Base-by-base conservation (phyloP, 2,329 filamentous ascomycete genomes). In the Exophiala sp. region DNA sequence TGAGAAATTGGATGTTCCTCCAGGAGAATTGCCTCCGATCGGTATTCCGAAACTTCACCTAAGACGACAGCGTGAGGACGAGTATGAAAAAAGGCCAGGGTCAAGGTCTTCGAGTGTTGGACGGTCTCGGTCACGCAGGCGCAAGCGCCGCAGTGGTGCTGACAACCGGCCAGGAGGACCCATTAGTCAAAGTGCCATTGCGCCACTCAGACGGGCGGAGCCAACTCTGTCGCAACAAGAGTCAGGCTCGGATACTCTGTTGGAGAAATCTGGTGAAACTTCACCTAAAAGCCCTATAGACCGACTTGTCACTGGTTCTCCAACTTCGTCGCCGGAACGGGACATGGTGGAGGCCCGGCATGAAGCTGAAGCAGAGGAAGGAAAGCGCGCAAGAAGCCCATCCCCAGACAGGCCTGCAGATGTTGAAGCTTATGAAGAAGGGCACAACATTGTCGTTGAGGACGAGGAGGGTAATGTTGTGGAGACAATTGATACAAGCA, bases 121-220 rank as follows among this genome's bases (percentile, higher is more conserved):
- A 10, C 71, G 71, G 43, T 65, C 71, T 14, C 46, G 61, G 43
- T 65, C 71, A 16, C 46, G 61, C 16, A 82, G 84, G 56, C 81
- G 83, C 45, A 85, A 81, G 65, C 78, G 78, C 66, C 88, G 79
- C 68, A 86, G 82, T 77, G 86, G 89, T 59, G 81, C 82, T 57
- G 85, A 81, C n/a, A 80, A 82, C 62, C 88, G 85, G 2, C 86
- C 88, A 2, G 94, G 94, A 57, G 94, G 94, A 0, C 94, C 91
- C 2, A 87, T 97, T 62, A 88, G 83, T 57, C 85, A 95, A 66
- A 96, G 92, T 34, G 94, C 94, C 20, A 96, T 97, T 63, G 85
- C 82, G 61, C 94, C 94, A 34, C 72, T 74, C 44, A 71, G 65
- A 57, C 68, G 65, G 53, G 61, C 64, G 55, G 77, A 68, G 67